Base-by-base conservation (phyloP, 2,329 filamentous ascomycete genomes). In the Aspergillus melleus region DNA sequence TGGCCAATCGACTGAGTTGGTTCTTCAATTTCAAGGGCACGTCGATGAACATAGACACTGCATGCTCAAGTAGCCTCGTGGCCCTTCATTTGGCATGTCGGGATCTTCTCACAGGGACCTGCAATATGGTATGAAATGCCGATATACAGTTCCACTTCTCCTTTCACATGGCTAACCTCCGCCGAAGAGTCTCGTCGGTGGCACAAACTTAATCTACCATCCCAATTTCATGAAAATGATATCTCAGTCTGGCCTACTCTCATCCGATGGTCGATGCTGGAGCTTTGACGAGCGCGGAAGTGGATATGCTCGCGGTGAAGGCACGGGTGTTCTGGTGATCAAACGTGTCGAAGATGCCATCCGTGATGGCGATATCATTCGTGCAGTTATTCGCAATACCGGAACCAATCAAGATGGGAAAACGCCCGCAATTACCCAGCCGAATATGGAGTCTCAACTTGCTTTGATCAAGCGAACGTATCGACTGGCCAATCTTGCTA, bases 271-370 rank as follows among this genome's bases (percentile, higher is more conserved):
- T 16, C 47, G 30, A 6, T 70, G 67, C 54, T 65, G 67, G 16
- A 68, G 66, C 1, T 74, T 74, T 52, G 65, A 65, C 60, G 66
- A 61, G 14, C 58, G 59, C 0, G 71, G 72, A 1, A 61, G 74
- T 52, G 72, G 75, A 4, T 74, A 71, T 60, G 72, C 60, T 8
- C 60, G 73, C 6, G 76, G 68, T 4, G 72, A 77, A 54, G 68
- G 67, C 1, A 62, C 74, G 30, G 67, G 10, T 64, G 70, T 14
- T 69, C 67, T 76, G 2, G 68, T 61, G 20, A 49, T 75, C 19
- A 76, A 76, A 55, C 49, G 6, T 4, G 56, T 77, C 1, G 12
- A 29, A 9, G 62, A 68, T 52, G 74, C 74, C 2, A 10, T 75
- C 3, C 52, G 62, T 12, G 70, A 74, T 52, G 64, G 65, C 2